Percentiles rank a stretch among this genome's conserved stretches.
phyloP scores from a whole-genome alignment of 2,329 filamentous ascomycete species.

The Zymoseptoria pseudotritici region DNA sequence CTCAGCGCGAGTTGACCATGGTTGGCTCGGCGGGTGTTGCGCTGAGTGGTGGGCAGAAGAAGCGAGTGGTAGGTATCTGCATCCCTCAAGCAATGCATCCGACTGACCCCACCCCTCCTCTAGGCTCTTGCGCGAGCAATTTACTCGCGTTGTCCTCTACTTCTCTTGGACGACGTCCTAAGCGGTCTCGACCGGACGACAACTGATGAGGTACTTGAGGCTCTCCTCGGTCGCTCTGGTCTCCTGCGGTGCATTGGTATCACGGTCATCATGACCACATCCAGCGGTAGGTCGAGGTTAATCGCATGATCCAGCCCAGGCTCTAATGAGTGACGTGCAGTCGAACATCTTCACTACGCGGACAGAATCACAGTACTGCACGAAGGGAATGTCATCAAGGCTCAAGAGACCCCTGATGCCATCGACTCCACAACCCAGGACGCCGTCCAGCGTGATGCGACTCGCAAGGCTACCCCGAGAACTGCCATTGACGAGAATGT shows the following conservation, averaged over 20 bases:
- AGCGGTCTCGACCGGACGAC: not conserved
- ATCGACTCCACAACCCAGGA: not conserved
- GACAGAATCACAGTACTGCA: not conserved
- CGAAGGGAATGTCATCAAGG: not conserved
- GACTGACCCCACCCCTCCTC: too few relatives aligned
- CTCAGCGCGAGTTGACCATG: constrained; percentile 37
- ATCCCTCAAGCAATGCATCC: too few relatives aligned
- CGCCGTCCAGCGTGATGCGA: too few relatives aligned
- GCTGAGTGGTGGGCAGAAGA: constrained; percentile 47
- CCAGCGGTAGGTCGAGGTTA: not conserved
- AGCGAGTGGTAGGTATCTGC: constrained; percentile 26
- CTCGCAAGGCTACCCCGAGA: too few relatives aligned
- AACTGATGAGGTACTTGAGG: not conserved
- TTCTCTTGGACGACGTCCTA: not conserved
- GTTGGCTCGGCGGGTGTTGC: constrained; percentile 46
- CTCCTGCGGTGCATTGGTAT: not conserved
- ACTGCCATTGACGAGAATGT: too few relatives aligned
- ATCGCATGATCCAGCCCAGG: not conserved
- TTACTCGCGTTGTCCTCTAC: not conserved
- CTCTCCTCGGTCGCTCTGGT: not conserved
- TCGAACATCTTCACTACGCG: not conserved
- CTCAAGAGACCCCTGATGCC: not conserved
- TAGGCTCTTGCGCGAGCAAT: not conserved
- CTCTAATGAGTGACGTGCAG: not conserved
- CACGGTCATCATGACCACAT: not conserved